Evolutionary conservation across 495 filamentous ascomycete species (phyloP).

Genomic region (Penicillium macrosclerotiorum): DNA sequence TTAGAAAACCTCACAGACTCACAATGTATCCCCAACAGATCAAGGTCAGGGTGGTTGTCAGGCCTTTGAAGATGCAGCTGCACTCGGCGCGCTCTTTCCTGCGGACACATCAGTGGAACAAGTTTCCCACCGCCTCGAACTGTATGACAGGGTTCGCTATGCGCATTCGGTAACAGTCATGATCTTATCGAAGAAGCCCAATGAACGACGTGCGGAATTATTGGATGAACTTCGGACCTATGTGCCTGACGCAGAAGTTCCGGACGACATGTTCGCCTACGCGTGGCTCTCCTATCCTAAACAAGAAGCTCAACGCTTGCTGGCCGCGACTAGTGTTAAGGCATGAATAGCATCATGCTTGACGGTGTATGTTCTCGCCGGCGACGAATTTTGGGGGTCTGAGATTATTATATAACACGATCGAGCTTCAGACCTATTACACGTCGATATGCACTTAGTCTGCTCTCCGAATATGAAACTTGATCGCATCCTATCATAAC

Average conservation of each 20-base stretch:
- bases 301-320: no score
- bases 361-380: no score
- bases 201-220: conserved; percentile 18
- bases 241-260: conserved; percentile 17
- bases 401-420: no score
- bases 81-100: conserved; percentile 33
- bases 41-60: conserved; percentile 50
- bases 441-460: no score
- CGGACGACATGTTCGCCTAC: conserved; percentile 17
- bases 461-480: no score
- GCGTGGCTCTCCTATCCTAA: no score
- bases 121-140: conserved; percentile 10
- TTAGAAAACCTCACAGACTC: no score
- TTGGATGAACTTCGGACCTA: conserved; percentile 16
- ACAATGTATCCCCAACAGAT: conserved; percentile 19
- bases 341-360: no score
- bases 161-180: conserved; percentile 21
- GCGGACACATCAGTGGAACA: conserved; percentile 11
- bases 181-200: conserved; percentile 17
- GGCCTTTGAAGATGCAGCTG: conserved; percentile 45
- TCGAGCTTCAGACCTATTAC: no score
- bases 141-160: conserved; percentile 25
- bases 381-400: no score
- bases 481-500: no score
- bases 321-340: no score